These are phyloP conservation scores for Populus euphratica DNA, from an alignment of 345 rosid genomes.

Conservation along the genomic window DNA sequence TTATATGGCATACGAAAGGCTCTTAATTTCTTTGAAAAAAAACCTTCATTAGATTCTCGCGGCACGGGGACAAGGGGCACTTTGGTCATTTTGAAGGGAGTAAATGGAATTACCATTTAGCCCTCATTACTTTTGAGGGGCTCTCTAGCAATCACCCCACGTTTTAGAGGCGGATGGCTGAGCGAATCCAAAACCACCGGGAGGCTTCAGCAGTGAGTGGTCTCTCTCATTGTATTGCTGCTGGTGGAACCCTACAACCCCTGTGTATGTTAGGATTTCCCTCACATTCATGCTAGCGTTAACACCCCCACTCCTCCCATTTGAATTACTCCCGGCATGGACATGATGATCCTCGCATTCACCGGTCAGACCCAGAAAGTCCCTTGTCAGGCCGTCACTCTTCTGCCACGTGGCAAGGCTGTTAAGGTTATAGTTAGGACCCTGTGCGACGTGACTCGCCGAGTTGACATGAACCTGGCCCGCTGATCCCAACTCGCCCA, in stretches of 20 bases:
- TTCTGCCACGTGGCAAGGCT: constrained; percentile 56
- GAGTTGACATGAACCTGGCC: constrained; percentile 6
- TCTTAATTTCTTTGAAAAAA: not conserved
- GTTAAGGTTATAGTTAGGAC: constrained; percentile 29
- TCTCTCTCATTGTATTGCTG: constrained; percentile 44
- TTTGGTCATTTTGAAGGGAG: not conserved
- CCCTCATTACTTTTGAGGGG: not conserved
- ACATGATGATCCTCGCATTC: constrained; percentile 16
- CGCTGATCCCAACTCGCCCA: constrained; percentile 18
- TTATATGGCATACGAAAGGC: not conserved
- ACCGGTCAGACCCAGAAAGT: constrained; percentile 65
- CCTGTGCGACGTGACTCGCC: constrained; percentile 24
- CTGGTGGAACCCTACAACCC: constrained; percentile 39
- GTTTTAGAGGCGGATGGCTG: constrained; percentile 39
- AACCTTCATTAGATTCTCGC: not conserved
- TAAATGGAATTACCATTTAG: constrained; percentile 7
- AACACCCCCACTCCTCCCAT: constrained; percentile 17
- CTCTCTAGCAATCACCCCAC: constrained; percentile 36
- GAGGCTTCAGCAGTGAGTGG: constrained; percentile 42
- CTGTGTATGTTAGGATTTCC: constrained; percentile 45
- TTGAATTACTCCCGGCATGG: constrained; percentile 3
- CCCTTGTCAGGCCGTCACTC: constrained; percentile 64
- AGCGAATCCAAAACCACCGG: constrained; percentile 45
- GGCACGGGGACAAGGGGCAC: not conserved
- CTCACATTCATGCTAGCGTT: constrained; percentile 42